Evolutionary conservation across 164 flowering plant species (phyloP).

Genomic region (Piper longum): DNA sequence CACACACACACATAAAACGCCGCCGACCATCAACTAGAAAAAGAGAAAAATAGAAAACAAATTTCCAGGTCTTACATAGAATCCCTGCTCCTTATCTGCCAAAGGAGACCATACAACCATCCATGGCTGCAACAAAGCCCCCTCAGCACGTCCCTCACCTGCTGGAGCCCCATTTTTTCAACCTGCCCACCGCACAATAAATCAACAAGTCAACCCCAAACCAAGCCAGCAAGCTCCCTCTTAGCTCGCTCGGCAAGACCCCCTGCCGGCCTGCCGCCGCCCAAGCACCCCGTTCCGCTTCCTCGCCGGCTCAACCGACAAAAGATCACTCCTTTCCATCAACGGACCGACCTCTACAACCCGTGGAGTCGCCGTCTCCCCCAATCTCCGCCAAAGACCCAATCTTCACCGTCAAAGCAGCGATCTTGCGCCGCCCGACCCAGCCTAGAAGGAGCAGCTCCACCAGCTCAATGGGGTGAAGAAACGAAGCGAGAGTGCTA

Average conservation of each 20-base stretch:
- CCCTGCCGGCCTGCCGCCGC: slow-evolving; percentile 14
- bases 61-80: slow-evolving; percentile 35
- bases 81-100: slow-evolving; percentile 50
- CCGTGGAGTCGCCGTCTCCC: background rate
- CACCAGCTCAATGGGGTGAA: too few relatives aligned
- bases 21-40: too few relatives aligned
- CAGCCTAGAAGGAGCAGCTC: background rate
- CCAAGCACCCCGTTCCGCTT: slow-evolving; percentile 9
- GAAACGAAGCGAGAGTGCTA: too few relatives aligned
- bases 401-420: background rate
- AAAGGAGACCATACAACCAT: slow-evolving; percentile 69
- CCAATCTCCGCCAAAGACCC: background rate
- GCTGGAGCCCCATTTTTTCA: slow-evolving; percentile 11
- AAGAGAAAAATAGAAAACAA: background rate
- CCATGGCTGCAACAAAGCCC: slow-evolving; percentile 46
- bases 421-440: too few relatives aligned
- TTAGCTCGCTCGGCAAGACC: slow-evolving; percentile 19
- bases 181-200: too few relatives aligned
- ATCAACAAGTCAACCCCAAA: background rate
- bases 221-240: too few relatives aligned
- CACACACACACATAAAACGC: too few relatives aligned
- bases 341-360: background rate
- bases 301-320: slow-evolving; percentile 5
- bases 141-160: slow-evolving; percentile 30
- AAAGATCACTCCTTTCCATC: slow-evolving; percentile 9